Conservation (phyloP, 805 yeast species). For the Spathaspora girioi region DNA sequence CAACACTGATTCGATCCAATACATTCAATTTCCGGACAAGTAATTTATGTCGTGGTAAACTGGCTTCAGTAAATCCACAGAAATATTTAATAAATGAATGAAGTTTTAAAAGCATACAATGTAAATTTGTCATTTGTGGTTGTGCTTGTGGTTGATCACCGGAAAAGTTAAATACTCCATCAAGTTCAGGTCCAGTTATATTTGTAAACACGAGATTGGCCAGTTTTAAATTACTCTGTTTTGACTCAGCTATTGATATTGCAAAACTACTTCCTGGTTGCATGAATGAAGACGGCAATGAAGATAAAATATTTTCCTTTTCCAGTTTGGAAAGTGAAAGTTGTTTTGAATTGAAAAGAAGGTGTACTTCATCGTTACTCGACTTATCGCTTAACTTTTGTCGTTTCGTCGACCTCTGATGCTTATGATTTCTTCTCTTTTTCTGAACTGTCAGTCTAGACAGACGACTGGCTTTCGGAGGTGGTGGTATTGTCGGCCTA, state of each 20-base stretch:
- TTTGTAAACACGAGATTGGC: conserved; percentile 17
- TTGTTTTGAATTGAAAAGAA: not conserved
- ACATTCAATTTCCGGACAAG: conserved; percentile 12
- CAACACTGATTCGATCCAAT: conserved; percentile 8
- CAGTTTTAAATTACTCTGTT: not conserved
- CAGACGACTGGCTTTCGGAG: not conserved
- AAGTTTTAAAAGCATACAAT: conserved; percentile 7
- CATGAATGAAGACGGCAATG: conserved; percentile 18
- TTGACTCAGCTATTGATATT: not conserved
- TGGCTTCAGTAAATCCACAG: conserved; percentile 9
- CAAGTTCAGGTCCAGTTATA: conserved; percentile 15
- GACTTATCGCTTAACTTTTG: not conserved
- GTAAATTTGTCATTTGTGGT: not conserved
- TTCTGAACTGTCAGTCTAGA: not conserved
- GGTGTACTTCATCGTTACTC: not conserved
- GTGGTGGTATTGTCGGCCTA: not conserved
- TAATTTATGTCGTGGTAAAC: conserved; percentile 5
- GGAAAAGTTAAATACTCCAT: conserved; percentile 16
- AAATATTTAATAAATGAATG: conserved; percentile 10
- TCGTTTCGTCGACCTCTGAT: not conserved
- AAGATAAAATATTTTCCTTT: conserved; percentile 16
- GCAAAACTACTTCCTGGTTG: conserved; percentile 14
- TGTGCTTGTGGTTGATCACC: not conserved
- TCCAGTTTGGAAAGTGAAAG: conserved; percentile 4
- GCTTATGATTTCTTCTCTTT: not conserved